A percentile compares a stretch with the other conserved stretches of the same genome.
These are phyloP conservation scores for Gynostemma pentaphyllum DNA, from an alignment of 306 rosid species.

Conservation along the genomic window DNA sequence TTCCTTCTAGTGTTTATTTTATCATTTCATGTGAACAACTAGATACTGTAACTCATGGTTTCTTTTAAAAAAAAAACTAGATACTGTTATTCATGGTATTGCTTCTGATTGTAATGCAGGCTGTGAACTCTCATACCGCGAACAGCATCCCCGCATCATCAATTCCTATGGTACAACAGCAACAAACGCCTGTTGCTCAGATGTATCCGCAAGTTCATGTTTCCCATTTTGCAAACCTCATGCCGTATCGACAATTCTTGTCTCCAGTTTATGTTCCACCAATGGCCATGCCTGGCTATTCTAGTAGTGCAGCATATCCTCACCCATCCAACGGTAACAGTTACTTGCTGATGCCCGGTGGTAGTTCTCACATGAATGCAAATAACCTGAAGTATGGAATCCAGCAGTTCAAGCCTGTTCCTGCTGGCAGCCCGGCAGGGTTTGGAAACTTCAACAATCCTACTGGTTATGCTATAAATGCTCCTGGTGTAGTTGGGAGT, in stretches of 20 bases:
- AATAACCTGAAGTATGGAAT: constrained; percentile 81
- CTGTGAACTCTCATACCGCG: constrained; percentile 40
- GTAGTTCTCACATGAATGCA: constrained; percentile 77
- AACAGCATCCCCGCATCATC: constrained; percentile 57
- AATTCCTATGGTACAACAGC: constrained; percentile 72
- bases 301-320: constrained; percentile 76
- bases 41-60: too few species aligned
- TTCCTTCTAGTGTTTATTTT: background rate
- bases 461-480: constrained; percentile 67
- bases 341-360: constrained; percentile 91
- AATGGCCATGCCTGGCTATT: constrained; percentile 88
- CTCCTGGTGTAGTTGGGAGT: constrained; percentile 84
- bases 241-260: constrained; percentile 87
- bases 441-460: constrained; percentile 75
- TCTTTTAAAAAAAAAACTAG: too few species aligned
- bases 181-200: constrained; percentile 63
- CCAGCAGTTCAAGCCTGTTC: constrained; percentile 89
- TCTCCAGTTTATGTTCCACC: constrained; percentile 97
- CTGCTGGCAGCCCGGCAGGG: constrained; percentile 74
- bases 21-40: background rate
- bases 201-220: constrained; percentile 97
- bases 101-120: too few species aligned
- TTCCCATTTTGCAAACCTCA: constrained; percentile 70
- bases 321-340: constrained; percentile 82
- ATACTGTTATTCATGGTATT: too few species aligned